Base-by-base conservation (phyloP, 495 filamentous ascomycete species). In the Stereocaulon alpinum region DNA sequence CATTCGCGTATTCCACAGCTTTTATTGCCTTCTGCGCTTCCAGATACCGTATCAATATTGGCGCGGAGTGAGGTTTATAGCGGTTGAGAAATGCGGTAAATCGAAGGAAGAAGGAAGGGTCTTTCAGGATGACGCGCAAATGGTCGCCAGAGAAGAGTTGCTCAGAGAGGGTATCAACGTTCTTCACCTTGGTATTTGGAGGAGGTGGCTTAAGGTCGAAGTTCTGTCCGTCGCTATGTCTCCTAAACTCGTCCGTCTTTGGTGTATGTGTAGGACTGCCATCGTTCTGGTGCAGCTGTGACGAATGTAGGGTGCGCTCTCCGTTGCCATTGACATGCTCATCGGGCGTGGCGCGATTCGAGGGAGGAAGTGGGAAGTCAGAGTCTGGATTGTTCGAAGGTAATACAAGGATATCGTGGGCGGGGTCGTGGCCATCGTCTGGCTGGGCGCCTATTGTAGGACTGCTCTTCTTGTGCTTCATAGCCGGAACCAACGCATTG, bases 1-100 rank as follows among this genome's bases (percentile, higher is more conserved):
- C 77, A 67, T 89, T 89, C 9, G 84, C 80, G 66, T 89, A 89
- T 24, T 77, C 71, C 40, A 91, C 79, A 20, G 87, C 84, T 62
- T 84, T 78, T n/a, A 87, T 69, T 3, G 83, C 83, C 61, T 89
- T 88, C 55, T 80, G 70, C 0, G 83, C 75, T 51, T 74, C 76
- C 7, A 94, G 78, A 66, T 91, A 92, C 63, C 77, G 78, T 14
- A 77, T 74, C 0, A 95, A 74, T 1, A 83, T 70, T 0, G 84
- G 72, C 0, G 91, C 78, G 18, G 83, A 87, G 59, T 87, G 82
- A 41, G 82, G 80, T 32, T 88, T 85, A 42, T 88, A 77, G 3
- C 80, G 82, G 66, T 86, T 85, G 15, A 95, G 73, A 55, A 84
- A 91, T 3, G 84, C 80, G 18, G 76, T 82, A 55, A 81, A 80